Base-by-base conservation (phyloP, 2,329 filamentous ascomycete genomes). In the Calycina herbarum region DNA sequence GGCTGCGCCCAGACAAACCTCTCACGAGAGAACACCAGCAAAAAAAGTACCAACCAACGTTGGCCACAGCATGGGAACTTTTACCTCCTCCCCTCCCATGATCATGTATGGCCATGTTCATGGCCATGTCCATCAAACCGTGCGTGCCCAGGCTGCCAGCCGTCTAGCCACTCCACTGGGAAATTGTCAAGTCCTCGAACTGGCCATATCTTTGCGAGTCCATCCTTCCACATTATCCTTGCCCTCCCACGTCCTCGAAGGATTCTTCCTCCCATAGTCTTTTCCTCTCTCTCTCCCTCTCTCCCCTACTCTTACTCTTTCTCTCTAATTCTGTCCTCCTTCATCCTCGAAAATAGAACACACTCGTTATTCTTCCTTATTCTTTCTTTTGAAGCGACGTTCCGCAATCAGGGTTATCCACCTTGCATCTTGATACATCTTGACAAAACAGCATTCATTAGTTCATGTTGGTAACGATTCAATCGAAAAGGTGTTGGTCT, bases 221-320 rank as follows among this genome's bases (percentile, higher is more conserved):
- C 51, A 62, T 62, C 61, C 61, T 62, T 56, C 45, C 33, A 40
- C 29, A 27, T 33, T 33, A 57, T 62, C 61, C 61, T 57, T 62
- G 61, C 45, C 7, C 61, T 38, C 38, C 48, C 51, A 57, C 48
- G 45, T 62, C 48, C 45, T 57, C 45, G 42, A 60, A 60, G 58
- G 58, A 60, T 40, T 60, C 33, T 27, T 40, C 33, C 58, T 40
- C 33, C 20, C 15, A 8, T 27, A 17, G n/a, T n/a, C n/a, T n/a
- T n/a, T n/a, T n/a, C n/a, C 58, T 60, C 10, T 60, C 20, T 42
- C 6, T 6, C 40, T 31, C 42, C n/a, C 27, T 24, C n/a, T 24
- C 29, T 61, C 42, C 54, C 42, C 45, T 51, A 24, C 3, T 51
- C 45, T 51, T 24, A 11, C 45, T 51, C n/a, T 24, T n/a, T 6